Conservation (phyloP, 176 grass and related monocot genomes). For the bread wheat (Triticum aestivum) region IWGSC_CS_RefSeq_v2.1 NC_057807.1:439506048-439506547, state of each 20-base stretch:
- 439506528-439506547: not conserved
- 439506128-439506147: no score
- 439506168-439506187: no score
- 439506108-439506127: no score
- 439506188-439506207: not conserved
- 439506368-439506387: slow-evolving; percentile 37
- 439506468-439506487: slow-evolving; percentile 45
- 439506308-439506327: slow-evolving; percentile 41
- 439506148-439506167: no score
- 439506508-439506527: not conserved
- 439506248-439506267: not conserved
- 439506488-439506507: not conserved
- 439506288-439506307: slow-evolving; percentile 51
- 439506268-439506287: slow-evolving; percentile 11
- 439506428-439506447: slow-evolving; percentile 55
- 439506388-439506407: slow-evolving; percentile 47
- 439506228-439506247: not conserved
- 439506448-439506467: slow-evolving; percentile 16
- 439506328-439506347: slow-evolving; percentile 25
- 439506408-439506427: slow-evolving; percentile 69
- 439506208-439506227: not conserved
- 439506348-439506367: slow-evolving; percentile 38
- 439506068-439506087: no score
- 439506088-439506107: no score
- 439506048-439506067: no score